Base-by-base conservation (phyloP, 306 rosid species). In the Prunus mume region DNA sequence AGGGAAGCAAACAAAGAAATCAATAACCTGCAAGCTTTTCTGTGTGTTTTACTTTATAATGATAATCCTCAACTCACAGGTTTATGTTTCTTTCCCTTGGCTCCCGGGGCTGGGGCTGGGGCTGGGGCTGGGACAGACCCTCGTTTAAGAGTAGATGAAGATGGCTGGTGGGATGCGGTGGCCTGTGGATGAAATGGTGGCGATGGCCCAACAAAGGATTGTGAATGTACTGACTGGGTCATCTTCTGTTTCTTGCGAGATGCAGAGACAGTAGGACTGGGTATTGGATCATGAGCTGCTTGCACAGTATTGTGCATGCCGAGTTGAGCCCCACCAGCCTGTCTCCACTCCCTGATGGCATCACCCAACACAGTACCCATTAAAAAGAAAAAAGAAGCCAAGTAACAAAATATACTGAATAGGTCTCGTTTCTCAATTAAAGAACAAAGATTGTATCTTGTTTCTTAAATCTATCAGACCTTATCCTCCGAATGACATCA, bases 211-310 rank as follows among this genome's bases (percentile, higher is more conserved):
- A 78, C 87, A 83, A 90, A 91, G 65, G 97, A 84, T 80, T 91
- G 94, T 43, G 97, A 82, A 61, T 93, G 89, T 46, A 85, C 87
- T 45, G 97, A 79, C 19, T 84, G 87, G 41, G 87, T 76, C 65
- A 87, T 83, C 87, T 91, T 93, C 62, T 78, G 98, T 82, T 94
- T 94, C 88, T 90, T 94, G 72, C 94, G 90, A 56, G 98, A 91
- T 78, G 94, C 93, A 76, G 98, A 91, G 74, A 93, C 79, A 56
- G 98, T 83, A 46, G 98, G 94, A 78, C 94, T 91, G 27, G 94
- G 94, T 86, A 83, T 50, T 17, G 93, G 90, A 83, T 94, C 97
- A 71, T 86, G 96, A 73, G 83, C 87, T 65, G 81, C 81, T 85
- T 87, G 96, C 65, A 89, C 87, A 58, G 85, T 74, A 80, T 83